Evolutionary conservation across 169 alveolate species (phyloP), one percentile per base, ranked within the genome.

Genomic region (Plasmodium gonderi): DNA sequence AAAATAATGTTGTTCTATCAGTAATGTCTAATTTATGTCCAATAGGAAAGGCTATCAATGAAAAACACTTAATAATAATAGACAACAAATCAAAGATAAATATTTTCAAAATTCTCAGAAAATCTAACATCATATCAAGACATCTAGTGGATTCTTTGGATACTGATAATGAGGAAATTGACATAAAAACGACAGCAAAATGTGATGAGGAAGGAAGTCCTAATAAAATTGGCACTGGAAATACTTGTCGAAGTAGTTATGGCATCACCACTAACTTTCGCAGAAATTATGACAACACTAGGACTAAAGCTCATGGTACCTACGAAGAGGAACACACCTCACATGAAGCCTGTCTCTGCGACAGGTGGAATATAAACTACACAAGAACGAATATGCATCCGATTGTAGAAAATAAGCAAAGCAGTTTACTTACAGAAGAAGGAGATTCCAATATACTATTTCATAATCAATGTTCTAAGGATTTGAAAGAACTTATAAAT

Each of bases 21-120:
- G 90, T 90, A 33, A 90, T 90, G 94, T 54, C 94, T 6, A 67
- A 78, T 77, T 49, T 90, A 65, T 90, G 94, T 23, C 94, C 94
- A 0, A 42, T 90, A 49, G 94, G 94, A 31, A 90, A 90, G 42
- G 94, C 90, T 12, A 77, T 90, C n/a, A 90, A 90, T 68, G 81
- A 90, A 45, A 90, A 90, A 49, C 94, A 79, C 49, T 9, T 90
- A 64, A 90, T 90, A 20, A 51, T 90, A 76, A 90, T 90, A 90
- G 94, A 90, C 44, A 78, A 90, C 49, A 90, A 90, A 45, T 76
- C 94, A 2, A 76, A 76, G 45, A 90, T 77, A 45, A 90, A 90
- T 36, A 54, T 90, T 23, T 77, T 65, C 23, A 90, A 90, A 78
- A 64, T 90, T 64, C 80, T 90, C 14, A 90, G 78, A 77, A 74